Evolutionary conservation across 2,329 filamentous ascomycete species (phyloP).

Genomic region (Cordyceps sp.): DNA sequence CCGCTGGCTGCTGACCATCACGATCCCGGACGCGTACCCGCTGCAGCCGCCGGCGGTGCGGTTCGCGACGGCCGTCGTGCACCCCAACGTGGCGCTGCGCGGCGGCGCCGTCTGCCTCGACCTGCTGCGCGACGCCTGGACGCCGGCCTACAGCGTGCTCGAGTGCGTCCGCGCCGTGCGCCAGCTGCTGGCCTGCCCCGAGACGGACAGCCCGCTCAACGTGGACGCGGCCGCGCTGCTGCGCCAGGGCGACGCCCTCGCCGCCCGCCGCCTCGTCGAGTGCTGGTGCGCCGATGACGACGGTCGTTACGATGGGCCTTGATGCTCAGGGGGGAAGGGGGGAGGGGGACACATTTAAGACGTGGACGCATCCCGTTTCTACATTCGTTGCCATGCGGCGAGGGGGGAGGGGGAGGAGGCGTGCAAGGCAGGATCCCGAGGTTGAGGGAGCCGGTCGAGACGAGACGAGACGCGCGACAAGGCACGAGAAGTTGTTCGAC

Average conservation of each 20-base stretch:
- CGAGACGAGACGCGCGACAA: too few species aligned
- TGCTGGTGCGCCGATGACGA: conserved; percentile 40
- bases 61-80: conserved; percentile 73
- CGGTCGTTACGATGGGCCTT: conserved; percentile 19
- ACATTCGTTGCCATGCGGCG: too few species aligned
- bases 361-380: too few species aligned
- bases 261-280: conserved; percentile 52
- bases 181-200: conserved; percentile 46
- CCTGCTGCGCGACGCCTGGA: conserved; percentile 65
- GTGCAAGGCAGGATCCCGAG: too few species aligned
- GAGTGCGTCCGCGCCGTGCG: conserved; percentile 58
- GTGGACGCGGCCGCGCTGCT: conserved; percentile 61
- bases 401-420: too few species aligned
- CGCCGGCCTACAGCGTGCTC: conserved; percentile 68
- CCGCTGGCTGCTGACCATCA: conserved; percentile 67
- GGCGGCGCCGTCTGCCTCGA: conserved; percentile 92
- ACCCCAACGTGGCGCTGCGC: conserved; percentile 56
- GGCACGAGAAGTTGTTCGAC: too few species aligned
- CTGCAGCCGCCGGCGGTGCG: conserved; percentile 57
- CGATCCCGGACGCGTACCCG: conserved; percentile 65
- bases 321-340: conserved; percentile 3
- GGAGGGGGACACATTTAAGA: too few species aligned
- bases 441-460: too few species aligned
- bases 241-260: conserved; percentile 49
- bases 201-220: conserved; percentile 61